Evolutionary conservation across 805 yeast genomes (phyloP), one percentile per base, ranked within the genome.

Genomic region (Candida oleophila): DNA sequence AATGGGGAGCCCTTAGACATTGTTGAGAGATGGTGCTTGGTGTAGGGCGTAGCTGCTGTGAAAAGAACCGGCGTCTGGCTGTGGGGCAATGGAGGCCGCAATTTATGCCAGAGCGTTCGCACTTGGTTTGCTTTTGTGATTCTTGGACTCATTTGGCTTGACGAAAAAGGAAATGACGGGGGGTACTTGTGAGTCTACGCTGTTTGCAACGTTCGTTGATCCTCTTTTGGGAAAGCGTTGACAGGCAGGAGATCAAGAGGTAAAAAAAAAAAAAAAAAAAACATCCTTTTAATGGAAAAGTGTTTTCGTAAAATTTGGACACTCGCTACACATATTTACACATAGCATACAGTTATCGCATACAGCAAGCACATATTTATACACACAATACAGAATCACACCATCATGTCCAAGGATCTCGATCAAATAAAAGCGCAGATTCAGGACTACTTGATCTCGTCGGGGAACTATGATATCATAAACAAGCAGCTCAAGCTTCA

Each of bases 391-490:
- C 64, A 58, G 35, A 62, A 60, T 42, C 66, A 57, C 40, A n/a
- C n/a, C n/a, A n/a, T n/a, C n/a, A n/a, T n/a, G n/a, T n/a, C n/a
- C n/a, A 69, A 68, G 41, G 73, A 69, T 41, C 58, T 72, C 34
- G 73, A 69, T 47, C 66, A 64, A 43, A 71, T 82, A 42, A 78
- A 78, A 61, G 73, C 82, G 7, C 81, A 82, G 56, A 85, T 89
- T 39, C 89, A 86, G 55, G 80, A 80, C 48, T 82, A 82, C 56
- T 74, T 89, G 34, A 81, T 89, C 2, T 77, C 83, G 25, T 78
- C 89, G 22, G 97, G 96, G 0, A 87, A 85, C 65, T 89, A 89
- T 64, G 92, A 87, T 50, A 74, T 77, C 74, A 85, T 89, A 46
- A 82, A 85, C 42, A 77, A 78, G 43, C 72, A 76, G 41, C 67